Percentiles rank a stretch among this genome's conserved stretches.
phyloP scores from a whole-genome alignment of 371 early-diverging fungal species.

The Mucor circinelloides region DNA sequence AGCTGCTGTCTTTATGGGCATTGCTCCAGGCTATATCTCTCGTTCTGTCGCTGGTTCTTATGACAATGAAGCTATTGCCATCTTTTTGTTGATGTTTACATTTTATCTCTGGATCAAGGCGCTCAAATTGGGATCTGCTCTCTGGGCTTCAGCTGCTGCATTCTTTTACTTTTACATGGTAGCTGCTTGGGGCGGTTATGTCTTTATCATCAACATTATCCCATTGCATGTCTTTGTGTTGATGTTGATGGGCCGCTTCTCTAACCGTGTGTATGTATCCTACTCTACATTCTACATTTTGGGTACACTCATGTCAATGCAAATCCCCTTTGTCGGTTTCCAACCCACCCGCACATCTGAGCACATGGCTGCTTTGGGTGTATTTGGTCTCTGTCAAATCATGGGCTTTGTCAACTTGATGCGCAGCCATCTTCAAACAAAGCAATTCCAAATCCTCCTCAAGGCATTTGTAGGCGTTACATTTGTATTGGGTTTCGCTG shows the following conservation, averaged over 20 bases:
- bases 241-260: conserved; percentile 95
- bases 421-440: conserved; percentile 77
- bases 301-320: conserved; percentile 97
- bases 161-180: conserved; percentile 99
- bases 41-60: conserved; percentile 99
- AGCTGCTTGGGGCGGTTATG: conserved; percentile 99
- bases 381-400: conserved; percentile 93
- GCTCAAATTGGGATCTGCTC: conserved; percentile 88
- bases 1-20: conserved; percentile 96
- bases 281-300: conserved; percentile 97
- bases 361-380: conserved; percentile 97
- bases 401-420: conserved; percentile 87
- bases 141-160: conserved; percentile 86
- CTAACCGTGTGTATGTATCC: conserved; percentile 90
- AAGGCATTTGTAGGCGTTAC: conserved; percentile 68
- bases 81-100: conserved; percentile 96
- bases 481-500: conserved; percentile 51
- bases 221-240: conserved; percentile 96
- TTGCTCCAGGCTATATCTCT: conserved; percentile 99
- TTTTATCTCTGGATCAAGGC: conserved; percentile 97
- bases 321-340: conserved; percentile 99
- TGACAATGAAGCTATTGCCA: conserved; percentile 99
- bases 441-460: conserved; percentile 83
- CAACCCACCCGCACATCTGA: conserved; percentile 96
- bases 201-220: conserved; percentile 98